A percentile compares a stretch with the other conserved stretches of the same genome.
These are phyloP conservation scores for Colletotrichum sp. DNA, from an alignment of 2,329 filamentous ascomycete species.

Conservation along the genomic window DNA sequence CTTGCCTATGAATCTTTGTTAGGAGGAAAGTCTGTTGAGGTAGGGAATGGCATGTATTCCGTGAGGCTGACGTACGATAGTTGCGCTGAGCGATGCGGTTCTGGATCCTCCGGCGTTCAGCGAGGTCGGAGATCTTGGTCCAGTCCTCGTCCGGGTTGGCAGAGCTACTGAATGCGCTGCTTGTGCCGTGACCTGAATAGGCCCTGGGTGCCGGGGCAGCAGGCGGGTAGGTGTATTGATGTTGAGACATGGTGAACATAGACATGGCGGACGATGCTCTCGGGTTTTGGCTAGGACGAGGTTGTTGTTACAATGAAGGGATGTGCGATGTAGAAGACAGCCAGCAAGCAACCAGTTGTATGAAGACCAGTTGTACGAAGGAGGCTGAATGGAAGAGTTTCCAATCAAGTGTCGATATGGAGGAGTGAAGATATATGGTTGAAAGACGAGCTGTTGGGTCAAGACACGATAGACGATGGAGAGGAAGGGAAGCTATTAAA, in stretches of 20 bases:
- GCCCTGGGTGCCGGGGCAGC: constrained; percentile 61
- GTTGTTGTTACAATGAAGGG: not conserved
- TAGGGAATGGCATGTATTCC: constrained; percentile 22
- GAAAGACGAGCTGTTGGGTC: not conserved
- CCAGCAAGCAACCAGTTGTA: not conserved
- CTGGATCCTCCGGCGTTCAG: constrained; percentile 91
- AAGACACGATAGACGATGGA: not conserved
- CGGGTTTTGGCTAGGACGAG: not conserved
- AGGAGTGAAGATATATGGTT: not conserved
- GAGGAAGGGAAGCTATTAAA: constrained; percentile 18
- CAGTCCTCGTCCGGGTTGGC: constrained; percentile 97
- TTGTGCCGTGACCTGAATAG: constrained; percentile 77
- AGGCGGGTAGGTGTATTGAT: constrained; percentile 43
- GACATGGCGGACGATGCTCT: constrained; percentile 13
- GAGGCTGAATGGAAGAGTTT: not conserved
- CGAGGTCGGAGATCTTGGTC: constrained; percentile 98
- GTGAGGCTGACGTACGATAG: constrained; percentile 73
- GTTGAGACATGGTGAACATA: constrained; percentile 51
- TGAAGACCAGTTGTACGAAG: not conserved
- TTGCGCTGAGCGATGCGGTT: constrained; percentile 98
- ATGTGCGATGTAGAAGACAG: not conserved
- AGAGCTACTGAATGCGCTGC: constrained; percentile 92
- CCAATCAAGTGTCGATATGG: not conserved
- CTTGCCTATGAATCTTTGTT: constrained; percentile 65
- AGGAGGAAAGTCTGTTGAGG: not conserved